Conservation (phyloP, 2,329 filamentous ascomycete genomes). For the Xylaria sp. region DNA sequence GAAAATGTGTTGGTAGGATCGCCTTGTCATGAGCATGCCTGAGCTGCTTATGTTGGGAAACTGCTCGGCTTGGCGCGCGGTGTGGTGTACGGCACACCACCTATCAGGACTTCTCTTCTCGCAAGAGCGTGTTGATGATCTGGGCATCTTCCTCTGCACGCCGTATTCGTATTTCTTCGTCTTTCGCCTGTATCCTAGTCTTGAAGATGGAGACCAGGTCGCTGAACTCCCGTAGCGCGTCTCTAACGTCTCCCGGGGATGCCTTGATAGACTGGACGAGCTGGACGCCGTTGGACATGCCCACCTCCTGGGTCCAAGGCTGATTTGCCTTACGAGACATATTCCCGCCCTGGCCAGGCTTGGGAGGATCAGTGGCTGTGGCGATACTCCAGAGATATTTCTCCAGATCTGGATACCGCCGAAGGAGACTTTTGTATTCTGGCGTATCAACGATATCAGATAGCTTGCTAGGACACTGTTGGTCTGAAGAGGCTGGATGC, state of each 20-base stretch:
- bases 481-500: neutral
- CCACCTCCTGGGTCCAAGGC: conserved; percentile 68
- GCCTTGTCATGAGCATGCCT: neutral
- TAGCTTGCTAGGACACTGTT: conserved; percentile 21
- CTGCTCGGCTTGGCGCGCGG: neutral
- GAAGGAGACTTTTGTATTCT: conserved; percentile 46
- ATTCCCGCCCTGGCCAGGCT: conserved; percentile 19
- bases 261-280: conserved; percentile 63
- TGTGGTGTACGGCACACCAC: neutral
- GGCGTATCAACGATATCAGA: conserved; percentile 46
- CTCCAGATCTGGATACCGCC: conserved; percentile 47
- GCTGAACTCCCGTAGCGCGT: conserved; percentile 70
- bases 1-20: neutral
- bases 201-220: conserved; percentile 64
- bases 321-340: conserved; percentile 45
- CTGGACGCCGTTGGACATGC: conserved; percentile 65
- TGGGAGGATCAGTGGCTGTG: conserved; percentile 48
- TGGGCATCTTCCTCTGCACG: conserved; percentile 60
- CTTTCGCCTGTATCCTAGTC: conserved; percentile 47
- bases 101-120: conserved; percentile 34
- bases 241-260: conserved; percentile 64
- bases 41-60: neutral
- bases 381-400: conserved; percentile 47
- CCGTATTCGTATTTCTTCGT: conserved; percentile 57
- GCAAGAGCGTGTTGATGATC: conserved; percentile 35